Base-by-base conservation (phyloP, 805 yeast genomes). In the Myxozyma nipponensis region DNA sequence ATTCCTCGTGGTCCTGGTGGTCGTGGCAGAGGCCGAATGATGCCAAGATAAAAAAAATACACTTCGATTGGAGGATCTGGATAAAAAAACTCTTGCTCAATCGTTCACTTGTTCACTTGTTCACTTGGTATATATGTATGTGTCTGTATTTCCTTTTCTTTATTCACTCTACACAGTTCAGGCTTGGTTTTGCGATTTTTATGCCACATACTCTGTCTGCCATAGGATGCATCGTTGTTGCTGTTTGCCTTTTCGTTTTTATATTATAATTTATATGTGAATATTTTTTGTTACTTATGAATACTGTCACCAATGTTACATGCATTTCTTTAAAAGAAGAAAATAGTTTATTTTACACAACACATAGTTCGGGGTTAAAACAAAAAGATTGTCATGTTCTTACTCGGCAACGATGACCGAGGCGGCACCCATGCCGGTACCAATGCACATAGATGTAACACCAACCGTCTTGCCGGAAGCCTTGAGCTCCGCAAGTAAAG, bases 401-500 rank as follows among this genome's bases (percentile, higher is more conserved):
- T 75, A 88, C 73, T 91, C 98, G 63, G 77, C 84, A 39, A 87
- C 77, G 62, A 91, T 77, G 40, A 90, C 74, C 13, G 91, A 84
- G 42, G 98, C 98, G 30, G 97, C 96, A 59, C 98, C 98, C 95
- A 90, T 91, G 62, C 98, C 98, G 32, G 97, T 88, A 63, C 98
- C 98, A 59, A 91, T 83, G 74, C 98, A 91, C 98, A 91, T 91
- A 57, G 95, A 84, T 10, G 95, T 86, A 46, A 91, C 83, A 59
- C 98, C 98, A 58, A 89, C 71, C 66, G 69, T 69, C 72, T 89
- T 82, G 54, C 91, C 95, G 24, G 78, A 67, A 43, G 69, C 62
- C 68, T 83, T 71, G 63, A 90, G 77, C 72, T 88, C 91, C 62
- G 90, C 77, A 66, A 91, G 70, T 54, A 91, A 70, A 3, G 98